These are phyloP conservation scores for Neofusicoccum sp. DNA, from an alignment of 2,329 filamentous ascomycete species.

Conservation along the genomic window DNA sequence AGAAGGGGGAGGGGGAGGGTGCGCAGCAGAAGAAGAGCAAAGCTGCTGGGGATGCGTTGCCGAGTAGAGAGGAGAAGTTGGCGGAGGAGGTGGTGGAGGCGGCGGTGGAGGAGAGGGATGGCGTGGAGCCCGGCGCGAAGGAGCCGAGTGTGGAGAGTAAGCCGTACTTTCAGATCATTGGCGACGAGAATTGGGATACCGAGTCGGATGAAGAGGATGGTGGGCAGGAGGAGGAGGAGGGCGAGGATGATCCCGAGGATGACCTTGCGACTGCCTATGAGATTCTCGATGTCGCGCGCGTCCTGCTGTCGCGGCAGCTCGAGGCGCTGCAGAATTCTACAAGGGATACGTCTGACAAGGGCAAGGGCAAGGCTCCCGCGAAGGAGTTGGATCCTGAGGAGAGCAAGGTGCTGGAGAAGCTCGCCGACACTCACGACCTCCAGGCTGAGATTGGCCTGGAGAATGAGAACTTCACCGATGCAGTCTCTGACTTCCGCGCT, in stretches of 20 bases:
- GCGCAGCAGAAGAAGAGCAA: conserved; percentile 35
- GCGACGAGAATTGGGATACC: conserved; percentile 84
- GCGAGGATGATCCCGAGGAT: conserved; percentile 53
- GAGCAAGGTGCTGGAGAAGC: conserved; percentile 73
- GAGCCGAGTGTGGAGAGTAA: conserved; percentile 57
- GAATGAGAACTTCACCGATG: conserved; percentile 86
- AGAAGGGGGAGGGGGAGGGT: conserved; percentile 41
- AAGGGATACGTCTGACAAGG: conserved; percentile 36
- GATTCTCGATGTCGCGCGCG: conserved; percentile 61
- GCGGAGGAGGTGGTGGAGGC: conserved; percentile 42
- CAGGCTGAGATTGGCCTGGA: conserved; percentile 96
- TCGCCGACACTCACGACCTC: conserved; percentile 90
- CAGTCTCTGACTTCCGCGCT: conserved; percentile 78
- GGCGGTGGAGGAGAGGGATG: conserved; percentile 46
- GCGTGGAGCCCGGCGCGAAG: conserved; percentile 38
- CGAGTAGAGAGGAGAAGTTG: conserved; percentile 39
- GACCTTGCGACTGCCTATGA: conserved; percentile 65
- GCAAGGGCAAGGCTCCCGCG: conserved; percentile 46
- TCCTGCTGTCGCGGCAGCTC: conserved; percentile 58
- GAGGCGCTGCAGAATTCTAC: conserved; percentile 36
- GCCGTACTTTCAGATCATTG: conserved; percentile 85
- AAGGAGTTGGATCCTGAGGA: conserved; percentile 34
- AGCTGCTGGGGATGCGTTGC: conserved; percentile 28
- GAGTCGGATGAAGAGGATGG: conserved; percentile 70
- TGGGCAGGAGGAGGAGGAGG: conserved; percentile 41